These are phyloP conservation scores for Gillenia trifoliata DNA, from an alignment of 306 rosid species.

Conservation along the genomic window DNA sequence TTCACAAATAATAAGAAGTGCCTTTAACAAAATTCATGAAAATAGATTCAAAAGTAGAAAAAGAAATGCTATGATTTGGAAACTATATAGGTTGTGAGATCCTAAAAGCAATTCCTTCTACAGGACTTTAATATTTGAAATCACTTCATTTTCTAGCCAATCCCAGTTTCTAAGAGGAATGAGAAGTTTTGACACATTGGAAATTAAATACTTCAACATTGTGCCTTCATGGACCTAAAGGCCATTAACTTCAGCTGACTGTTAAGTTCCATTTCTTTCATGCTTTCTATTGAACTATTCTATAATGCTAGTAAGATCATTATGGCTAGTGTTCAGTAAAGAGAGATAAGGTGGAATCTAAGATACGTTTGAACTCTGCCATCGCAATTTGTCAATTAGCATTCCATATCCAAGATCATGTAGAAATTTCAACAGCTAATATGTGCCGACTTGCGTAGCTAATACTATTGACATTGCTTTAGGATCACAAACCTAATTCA, in stretches of 20 bases:
- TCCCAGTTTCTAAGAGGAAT: background rate
- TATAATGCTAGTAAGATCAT: background rate
- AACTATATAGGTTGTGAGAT: background rate
- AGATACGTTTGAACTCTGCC: background rate
- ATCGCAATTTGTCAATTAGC: background rate
- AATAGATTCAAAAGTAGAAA: background rate
- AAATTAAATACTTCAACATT: background rate
- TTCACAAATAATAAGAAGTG: constrained; percentile 10
- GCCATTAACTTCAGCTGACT: background rate
- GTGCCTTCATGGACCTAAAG: constrained; percentile 2
- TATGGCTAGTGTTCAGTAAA: background rate
- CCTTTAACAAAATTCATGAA: background rate
- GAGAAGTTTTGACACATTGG: background rate
- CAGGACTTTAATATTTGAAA: background rate
- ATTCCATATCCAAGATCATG: background rate
- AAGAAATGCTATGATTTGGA: background rate
- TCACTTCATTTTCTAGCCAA: background rate
- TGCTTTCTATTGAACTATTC: background rate
- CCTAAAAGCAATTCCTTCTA: background rate
- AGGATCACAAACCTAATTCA: background rate
- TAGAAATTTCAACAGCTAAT: background rate
- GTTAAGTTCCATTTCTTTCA: background rate
- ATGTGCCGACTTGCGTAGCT: background rate
- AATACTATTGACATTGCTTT: background rate
- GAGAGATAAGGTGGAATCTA: background rate